A percentile compares a stretch with the other conserved stretches of the same genome.
These are phyloP conservation scores for Tritrichomonas foetus DNA, from an alignment of 208 protist genomes.

Conservation along the genomic window DNA sequence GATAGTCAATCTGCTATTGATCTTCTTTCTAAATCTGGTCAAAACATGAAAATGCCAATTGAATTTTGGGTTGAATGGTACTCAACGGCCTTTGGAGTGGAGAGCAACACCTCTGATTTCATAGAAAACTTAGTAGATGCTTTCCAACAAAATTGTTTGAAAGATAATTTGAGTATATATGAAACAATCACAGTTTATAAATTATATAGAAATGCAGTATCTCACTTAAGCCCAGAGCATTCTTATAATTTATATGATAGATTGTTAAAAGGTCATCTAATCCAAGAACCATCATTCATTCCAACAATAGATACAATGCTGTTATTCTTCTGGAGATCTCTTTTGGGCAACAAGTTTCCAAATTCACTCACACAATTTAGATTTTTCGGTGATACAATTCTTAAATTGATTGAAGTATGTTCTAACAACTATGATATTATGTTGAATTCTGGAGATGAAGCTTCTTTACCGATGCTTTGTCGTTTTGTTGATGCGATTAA, in stretches of 20 bases:
- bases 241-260: not conserved
- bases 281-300: not conserved
- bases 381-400: not conserved
- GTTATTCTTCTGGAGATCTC: not conserved
- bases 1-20: not conserved
- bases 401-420: not conserved
- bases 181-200: not conserved
- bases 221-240: not conserved
- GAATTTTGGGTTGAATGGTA: conserved; percentile 14
- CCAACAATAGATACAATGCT: not conserved
- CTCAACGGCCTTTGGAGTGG: not conserved
- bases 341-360: not conserved
- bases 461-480: not conserved
- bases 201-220: not conserved
- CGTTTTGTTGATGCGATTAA: not conserved
- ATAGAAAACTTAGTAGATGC: not conserved
- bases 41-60: not conserved
- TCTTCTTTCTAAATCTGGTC: not conserved
- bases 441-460: not conserved
- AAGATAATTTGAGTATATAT: not conserved
- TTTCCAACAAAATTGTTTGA: not conserved
- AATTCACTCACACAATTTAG: not conserved
- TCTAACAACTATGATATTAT: not conserved
- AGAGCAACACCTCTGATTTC: not conserved
- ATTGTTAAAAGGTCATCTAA: not conserved